Evolutionary conservation across 2,329 filamentous ascomycete genomes (phyloP).

Genomic region (Penicillium capsulatum): DNA sequence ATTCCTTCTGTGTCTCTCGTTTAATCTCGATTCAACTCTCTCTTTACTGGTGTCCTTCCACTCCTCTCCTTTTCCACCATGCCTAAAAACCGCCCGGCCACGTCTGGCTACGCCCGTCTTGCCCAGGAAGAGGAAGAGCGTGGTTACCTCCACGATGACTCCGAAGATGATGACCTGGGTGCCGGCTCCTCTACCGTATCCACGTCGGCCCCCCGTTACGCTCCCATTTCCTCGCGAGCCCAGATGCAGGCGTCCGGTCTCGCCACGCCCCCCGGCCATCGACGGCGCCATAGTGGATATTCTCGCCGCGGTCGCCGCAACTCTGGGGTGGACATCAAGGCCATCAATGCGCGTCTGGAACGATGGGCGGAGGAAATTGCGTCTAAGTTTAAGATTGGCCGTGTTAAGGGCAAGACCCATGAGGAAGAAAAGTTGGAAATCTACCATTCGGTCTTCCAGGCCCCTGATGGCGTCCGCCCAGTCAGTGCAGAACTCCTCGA

Average conservation of each 20-base stretch:
- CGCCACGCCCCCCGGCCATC: conserved; percentile 38
- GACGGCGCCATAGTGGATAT: conserved; percentile 49
- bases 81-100: conserved; percentile 65
- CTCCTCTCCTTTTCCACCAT: conserved; percentile 44
- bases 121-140: conserved; percentile 68
- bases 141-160: conserved; percentile 56
- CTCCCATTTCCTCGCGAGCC: conserved; percentile 50
- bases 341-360: conserved; percentile 92
- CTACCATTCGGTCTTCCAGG: conserved; percentile 93
- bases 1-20: conserved; percentile 13
- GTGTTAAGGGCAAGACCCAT: conserved; percentile 65
- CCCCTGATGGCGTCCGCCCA: conserved; percentile 81
- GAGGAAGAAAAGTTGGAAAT: conserved; percentile 91
- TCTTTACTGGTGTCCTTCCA: conserved; percentile 2
- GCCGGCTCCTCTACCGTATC: conserved; percentile 54
- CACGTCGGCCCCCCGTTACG: conserved; percentile 57
- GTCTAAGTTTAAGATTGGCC: conserved; percentile 86
- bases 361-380: conserved; percentile 98
- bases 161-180: conserved; percentile 61
- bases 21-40: conserved; percentile 5
- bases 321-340: conserved; percentile 91
- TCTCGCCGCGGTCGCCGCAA: conserved; percentile 61
- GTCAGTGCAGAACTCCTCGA: conserved; percentile 71
- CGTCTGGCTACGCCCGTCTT: conserved; percentile 79
- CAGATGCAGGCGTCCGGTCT: conserved; percentile 49